Percentiles rank a stretch among this genome's conserved stretches.
Evolutionary conservation across 2,329 filamentous ascomycete genomes (phyloP).

Genomic region (Trichoderma sp.): DNA sequence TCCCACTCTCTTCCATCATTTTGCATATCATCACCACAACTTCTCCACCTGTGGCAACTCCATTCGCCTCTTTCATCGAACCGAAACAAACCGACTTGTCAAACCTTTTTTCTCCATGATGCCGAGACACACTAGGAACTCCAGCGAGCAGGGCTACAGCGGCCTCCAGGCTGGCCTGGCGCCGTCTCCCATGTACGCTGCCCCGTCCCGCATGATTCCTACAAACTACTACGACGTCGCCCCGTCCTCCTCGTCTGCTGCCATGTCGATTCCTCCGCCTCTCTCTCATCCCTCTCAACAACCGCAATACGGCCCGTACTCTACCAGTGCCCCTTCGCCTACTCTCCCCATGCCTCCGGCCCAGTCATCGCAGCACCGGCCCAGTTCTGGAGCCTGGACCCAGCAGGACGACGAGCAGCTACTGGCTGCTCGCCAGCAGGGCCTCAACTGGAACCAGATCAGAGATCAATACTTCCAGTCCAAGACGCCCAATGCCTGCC

Average conservation of each 20-base stretch:
- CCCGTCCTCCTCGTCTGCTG: slow-evolving; percentile 11
- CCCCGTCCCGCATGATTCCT: slow-evolving; percentile 41
- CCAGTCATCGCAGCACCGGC: slow-evolving; percentile 51
- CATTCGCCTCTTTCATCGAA: not conserved
- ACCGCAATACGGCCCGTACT: slow-evolving; percentile 41
- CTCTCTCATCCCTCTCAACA: slow-evolving; percentile 9
- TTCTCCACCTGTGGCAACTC: not conserved
- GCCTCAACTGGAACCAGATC: slow-evolving; percentile 82
- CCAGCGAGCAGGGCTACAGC: slow-evolving; percentile 37
- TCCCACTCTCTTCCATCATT: not conserved
- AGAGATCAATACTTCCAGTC: slow-evolving; percentile 70
- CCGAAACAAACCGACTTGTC: slow-evolving; percentile 14
- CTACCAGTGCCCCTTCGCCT: slow-evolving; percentile 33
- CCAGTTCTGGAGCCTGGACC: slow-evolving; percentile 69
- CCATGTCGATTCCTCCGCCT: slow-evolving; percentile 17
- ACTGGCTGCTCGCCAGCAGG: slow-evolving; percentile 67
- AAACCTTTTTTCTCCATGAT: slow-evolving; percentile 34
- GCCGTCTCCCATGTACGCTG: slow-evolving; percentile 41
- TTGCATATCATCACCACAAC: not conserved
- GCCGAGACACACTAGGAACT: slow-evolving; percentile 46
- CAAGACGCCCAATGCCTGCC: slow-evolving; percentile 81
- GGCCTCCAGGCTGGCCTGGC: slow-evolving; percentile 43
- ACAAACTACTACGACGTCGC: slow-evolving; percentile 39
- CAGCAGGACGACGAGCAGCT: slow-evolving; percentile 72
- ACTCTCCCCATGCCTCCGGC: slow-evolving; percentile 40